Evolutionary conservation across 768 basidiomycete species (phyloP).

Genomic region (Pisolithus microcarpus): DNA sequence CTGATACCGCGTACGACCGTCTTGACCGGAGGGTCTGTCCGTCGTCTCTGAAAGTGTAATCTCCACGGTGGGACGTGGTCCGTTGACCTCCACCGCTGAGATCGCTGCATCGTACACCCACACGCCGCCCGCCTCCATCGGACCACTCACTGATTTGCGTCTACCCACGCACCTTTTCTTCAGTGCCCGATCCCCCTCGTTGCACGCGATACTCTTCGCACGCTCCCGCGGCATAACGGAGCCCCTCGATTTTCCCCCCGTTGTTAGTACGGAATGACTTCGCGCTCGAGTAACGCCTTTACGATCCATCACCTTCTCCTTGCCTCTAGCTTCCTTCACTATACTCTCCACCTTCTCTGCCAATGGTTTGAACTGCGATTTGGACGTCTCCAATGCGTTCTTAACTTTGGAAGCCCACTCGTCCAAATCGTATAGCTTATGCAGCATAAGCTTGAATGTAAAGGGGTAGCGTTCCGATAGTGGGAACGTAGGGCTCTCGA

Average conservation of each 20-base stretch:
- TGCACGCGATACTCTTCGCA: conserved; percentile 1
- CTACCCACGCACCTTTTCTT: conserved; percentile 53
- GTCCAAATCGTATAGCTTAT: conserved; percentile 54
- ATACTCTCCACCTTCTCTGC: conserved; percentile 28
- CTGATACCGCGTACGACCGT: conserved; percentile 17
- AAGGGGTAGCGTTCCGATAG: conserved; percentile 40
- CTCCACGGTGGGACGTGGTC: conserved; percentile 13
- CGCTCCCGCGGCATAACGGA: background rate
- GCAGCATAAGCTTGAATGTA: conserved; percentile 62
- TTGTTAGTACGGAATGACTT: conserved; percentile 26
- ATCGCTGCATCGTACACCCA: conserved; percentile 51
- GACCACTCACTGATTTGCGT: conserved; percentile 38
- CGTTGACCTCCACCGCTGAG: conserved; percentile 33
- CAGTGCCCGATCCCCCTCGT: conserved; percentile 28
- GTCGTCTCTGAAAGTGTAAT: conserved; percentile 13
- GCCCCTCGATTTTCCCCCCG: conserved; percentile 12
- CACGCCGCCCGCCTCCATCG: conserved; percentile 19
- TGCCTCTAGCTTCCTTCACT: conserved; percentile 10
- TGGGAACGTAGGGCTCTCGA: conserved; percentile 36
- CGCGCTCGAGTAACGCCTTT: conserved; percentile 24
- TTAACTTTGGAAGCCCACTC: conserved; percentile 55
- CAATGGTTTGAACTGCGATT: conserved; percentile 50
- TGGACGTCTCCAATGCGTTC: conserved; percentile 45
- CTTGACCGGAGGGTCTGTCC: background rate
- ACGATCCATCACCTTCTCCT: conserved; percentile 8